These are phyloP conservation scores for Suhomyces kunorum DNA, from an alignment of 1,139 yeast genomes.

Conservation along the genomic window DNA sequence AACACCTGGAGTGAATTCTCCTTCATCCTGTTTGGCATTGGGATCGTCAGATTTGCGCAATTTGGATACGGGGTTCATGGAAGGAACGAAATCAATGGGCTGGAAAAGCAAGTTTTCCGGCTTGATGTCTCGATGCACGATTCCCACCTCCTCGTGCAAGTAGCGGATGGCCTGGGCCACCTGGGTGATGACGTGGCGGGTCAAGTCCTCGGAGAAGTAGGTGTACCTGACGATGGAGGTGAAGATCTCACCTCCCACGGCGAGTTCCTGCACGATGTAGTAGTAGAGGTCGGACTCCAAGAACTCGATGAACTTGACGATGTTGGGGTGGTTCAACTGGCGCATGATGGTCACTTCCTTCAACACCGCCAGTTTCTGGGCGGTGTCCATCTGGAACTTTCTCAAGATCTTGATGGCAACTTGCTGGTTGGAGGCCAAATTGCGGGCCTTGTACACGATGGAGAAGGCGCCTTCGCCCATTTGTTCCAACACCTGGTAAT, in stretches of 20 bases:
- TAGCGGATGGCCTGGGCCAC: constrained; percentile 52
- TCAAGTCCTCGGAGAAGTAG: constrained; percentile 54
- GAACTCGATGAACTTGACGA: constrained; percentile 50
- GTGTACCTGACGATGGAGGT: constrained; percentile 58
- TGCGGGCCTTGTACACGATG: constrained; percentile 73
- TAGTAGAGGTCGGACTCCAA: constrained; percentile 51
- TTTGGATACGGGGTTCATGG: constrained; percentile 38
- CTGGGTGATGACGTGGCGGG: constrained; percentile 54
- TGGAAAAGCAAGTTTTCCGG: constrained; percentile 56
- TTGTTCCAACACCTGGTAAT: constrained; percentile 49
- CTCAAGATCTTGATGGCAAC: constrained; percentile 62
- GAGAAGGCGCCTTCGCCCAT: constrained; percentile 90
- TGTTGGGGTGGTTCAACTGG: constrained; percentile 51
- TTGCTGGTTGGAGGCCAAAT: constrained; percentile 43
- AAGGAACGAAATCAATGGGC: constrained; percentile 60
- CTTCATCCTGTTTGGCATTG: constrained; percentile 52
- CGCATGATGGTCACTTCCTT: constrained; percentile 63
- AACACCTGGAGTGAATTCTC: constrained; percentile 45
- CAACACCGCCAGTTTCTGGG: constrained; percentile 54
- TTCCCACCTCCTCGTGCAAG: constrained; percentile 56
- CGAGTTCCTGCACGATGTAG: constrained; percentile 55
- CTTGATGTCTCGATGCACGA: constrained; percentile 59
- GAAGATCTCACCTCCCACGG: constrained; percentile 58
- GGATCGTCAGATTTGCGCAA: constrained; percentile 51
- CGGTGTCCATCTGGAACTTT: constrained; percentile 55